These are phyloP conservation scores for Rhodamnia argentea DNA, from an alignment of 345 rosid species.

Conservation along the genomic window DNA sequence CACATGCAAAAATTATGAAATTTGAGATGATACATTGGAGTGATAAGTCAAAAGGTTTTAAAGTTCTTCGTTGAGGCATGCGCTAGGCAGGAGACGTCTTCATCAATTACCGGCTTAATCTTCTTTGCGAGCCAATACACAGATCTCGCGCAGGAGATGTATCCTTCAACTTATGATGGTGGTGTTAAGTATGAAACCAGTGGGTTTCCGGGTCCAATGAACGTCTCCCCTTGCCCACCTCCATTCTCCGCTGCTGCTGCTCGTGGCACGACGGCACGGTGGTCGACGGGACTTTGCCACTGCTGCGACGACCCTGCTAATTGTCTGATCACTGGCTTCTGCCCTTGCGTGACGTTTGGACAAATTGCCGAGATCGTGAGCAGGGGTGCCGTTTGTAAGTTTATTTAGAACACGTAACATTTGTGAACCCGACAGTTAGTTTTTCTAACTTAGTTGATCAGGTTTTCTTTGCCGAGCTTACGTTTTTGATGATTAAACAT, in stretches of 20 bases:
- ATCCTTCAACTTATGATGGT: constrained; percentile 17
- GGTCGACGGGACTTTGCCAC: constrained; percentile 46
- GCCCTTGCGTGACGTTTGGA: constrained; percentile 43
- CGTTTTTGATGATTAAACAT: neutral
- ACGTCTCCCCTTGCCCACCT: constrained; percentile 8
- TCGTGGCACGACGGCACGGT: neutral
- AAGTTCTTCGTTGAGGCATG: neutral
- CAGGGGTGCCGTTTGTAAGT: constrained; percentile 27
- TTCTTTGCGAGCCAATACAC: neutral
- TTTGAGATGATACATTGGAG: neutral
- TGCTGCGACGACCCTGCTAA: constrained; percentile 37
- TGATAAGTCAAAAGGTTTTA: neutral
- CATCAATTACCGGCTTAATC: neutral
- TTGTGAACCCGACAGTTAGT: neutral
- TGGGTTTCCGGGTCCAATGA: constrained; percentile 18
- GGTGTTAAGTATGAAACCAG: constrained; percentile 11
- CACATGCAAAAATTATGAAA: neutral
- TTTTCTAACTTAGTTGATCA: neutral
- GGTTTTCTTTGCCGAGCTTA: neutral
- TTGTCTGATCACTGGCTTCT: constrained; percentile 26
- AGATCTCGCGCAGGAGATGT: constrained; percentile 4
- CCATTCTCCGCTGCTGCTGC: neutral
- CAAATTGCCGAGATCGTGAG: constrained; percentile 35
- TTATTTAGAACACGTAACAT: neutral
- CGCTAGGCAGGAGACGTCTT: neutral